These are phyloP conservation scores for Fonsecaea erecta DNA, from an alignment of 2,329 filamentous ascomycete species.

Conservation along the genomic window DNA sequence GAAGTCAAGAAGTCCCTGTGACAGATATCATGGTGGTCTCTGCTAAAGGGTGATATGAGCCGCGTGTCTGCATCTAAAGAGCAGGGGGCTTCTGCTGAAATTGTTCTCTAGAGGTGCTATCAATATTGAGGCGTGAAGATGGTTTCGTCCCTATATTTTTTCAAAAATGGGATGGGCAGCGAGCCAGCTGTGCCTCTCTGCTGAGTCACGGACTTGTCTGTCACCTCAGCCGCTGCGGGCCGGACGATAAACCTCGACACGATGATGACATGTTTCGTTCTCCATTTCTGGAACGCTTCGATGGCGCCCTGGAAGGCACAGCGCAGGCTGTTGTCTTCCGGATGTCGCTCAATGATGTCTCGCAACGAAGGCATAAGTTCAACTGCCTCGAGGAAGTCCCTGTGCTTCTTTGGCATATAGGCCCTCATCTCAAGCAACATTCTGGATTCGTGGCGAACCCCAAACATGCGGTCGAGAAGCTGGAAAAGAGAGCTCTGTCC, in stretches of 20 bases:
- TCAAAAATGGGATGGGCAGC: conserved; percentile 23
- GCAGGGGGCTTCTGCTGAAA: too few relatives aligned
- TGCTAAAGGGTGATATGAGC: too few relatives aligned
- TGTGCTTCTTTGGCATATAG: conserved; percentile 26
- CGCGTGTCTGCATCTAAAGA: background rate
- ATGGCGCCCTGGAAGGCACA: conserved; percentile 42
- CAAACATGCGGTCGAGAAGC: conserved; percentile 27
- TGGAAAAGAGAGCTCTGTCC: conserved; percentile 27
- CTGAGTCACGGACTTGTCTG: background rate
- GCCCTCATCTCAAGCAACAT: conserved; percentile 21
- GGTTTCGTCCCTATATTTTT: conserved; percentile 26
- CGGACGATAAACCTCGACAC: conserved; percentile 24
- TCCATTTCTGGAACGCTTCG: conserved; percentile 13
- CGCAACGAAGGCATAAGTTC: conserved; percentile 19
- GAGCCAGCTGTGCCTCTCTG: conserved; percentile 23
- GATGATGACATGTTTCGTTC: conserved; percentile 23
- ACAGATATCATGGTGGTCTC: too few relatives aligned
- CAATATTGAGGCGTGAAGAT: background rate
- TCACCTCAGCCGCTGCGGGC: conserved; percentile 12
- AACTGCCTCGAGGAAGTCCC: conserved; percentile 22
- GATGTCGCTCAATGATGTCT: conserved; percentile 2
- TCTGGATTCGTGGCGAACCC: conserved; percentile 20
- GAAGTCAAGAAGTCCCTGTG: too few relatives aligned
- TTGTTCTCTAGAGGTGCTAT: too few relatives aligned
- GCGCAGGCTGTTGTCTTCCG: background rate